These are phyloP conservation scores for Triticum urartu DNA, from an alignment of 176 grass and related monocot genomes.

Conservation along the genomic window DNA sequence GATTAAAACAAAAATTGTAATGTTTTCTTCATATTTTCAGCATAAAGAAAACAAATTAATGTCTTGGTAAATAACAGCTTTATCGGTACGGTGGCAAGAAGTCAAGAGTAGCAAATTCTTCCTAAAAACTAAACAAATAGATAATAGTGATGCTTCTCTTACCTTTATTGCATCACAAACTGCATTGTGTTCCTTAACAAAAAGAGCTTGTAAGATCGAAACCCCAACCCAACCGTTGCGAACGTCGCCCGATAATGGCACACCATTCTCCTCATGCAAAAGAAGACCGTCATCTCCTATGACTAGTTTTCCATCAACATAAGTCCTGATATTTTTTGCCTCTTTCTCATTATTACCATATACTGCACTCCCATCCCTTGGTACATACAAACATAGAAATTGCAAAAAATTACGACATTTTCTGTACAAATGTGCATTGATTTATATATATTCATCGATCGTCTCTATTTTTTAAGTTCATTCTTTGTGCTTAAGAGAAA, in stretches of 20 bases:
- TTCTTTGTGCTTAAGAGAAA: conserved; percentile 18
- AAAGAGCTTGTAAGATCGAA: conserved; percentile 62
- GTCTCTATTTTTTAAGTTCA: not conserved
- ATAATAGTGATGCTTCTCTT: conserved; percentile 5
- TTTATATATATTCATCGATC: not conserved
- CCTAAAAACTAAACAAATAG: conserved; percentile 22
- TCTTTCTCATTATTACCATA: conserved; percentile 42
- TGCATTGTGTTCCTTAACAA: conserved; percentile 59
- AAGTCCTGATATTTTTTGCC: conserved; percentile 33
- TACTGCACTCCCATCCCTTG: conserved; percentile 57
- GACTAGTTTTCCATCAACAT: conserved; percentile 58
- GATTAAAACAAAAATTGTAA: conserved; percentile 1
- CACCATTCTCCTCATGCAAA: conserved; percentile 33
- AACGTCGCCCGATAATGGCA: conserved; percentile 45
- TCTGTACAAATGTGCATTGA: not conserved
- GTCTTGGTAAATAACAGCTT: conserved; percentile 7
- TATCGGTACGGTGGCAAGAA: not conserved
- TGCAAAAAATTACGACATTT: not conserved
- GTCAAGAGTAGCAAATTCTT: not conserved
- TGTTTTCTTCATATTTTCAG: conserved; percentile 3
- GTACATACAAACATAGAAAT: conserved; percentile 23
- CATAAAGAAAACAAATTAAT: conserved; percentile 15
- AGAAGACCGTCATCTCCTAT: conserved; percentile 48
- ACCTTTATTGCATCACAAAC: conserved; percentile 67
- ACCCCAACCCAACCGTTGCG: conserved; percentile 61